Evolutionary conservation across 2,329 filamentous ascomycete genomes (phyloP).

Genomic region (Pseudopyrenochaeta lycopersici): DNA sequence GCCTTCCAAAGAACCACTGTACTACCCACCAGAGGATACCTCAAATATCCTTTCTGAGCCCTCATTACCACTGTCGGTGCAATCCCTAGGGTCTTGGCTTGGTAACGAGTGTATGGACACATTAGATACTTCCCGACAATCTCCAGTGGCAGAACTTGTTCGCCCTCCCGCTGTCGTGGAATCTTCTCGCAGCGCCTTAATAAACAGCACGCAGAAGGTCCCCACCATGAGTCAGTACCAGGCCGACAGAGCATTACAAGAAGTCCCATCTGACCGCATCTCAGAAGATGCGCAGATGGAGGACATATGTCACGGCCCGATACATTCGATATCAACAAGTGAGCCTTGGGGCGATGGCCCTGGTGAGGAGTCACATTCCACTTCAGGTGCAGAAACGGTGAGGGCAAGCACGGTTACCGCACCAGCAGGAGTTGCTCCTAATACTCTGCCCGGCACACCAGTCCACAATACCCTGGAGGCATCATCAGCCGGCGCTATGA

Average conservation of each 20-base stretch:
- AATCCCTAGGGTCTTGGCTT: constrained; percentile 25
- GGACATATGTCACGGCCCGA: constrained; percentile 24
- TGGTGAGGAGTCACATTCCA: constrained; percentile 41
- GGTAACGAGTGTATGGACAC: constrained; percentile 24
- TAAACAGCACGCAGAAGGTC: constrained; percentile 54
- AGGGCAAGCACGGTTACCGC: constrained; percentile 27
- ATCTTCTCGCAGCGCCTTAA: constrained; percentile 50
- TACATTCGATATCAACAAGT: constrained; percentile 8
- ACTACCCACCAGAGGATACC: constrained; percentile 17
- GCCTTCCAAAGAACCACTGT: constrained; percentile 28
- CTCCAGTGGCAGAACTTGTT: constrained; percentile 5
- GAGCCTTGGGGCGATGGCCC: constrained; percentile 52
- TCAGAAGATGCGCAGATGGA: constrained; percentile 34
- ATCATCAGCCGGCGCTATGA: constrained; percentile 14
- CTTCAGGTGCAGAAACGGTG: constrained; percentile 31
- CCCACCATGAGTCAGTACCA: constrained; percentile 41
- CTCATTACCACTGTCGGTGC: constrained; percentile 25
- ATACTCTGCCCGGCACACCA: constrained; percentile 13
- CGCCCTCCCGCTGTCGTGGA: constrained; percentile 34
- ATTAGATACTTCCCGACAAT: constrained; percentile 23
- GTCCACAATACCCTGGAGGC: constrained; percentile 6
- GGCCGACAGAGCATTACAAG: constrained; percentile 8
- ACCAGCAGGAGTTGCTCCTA: constrained; percentile 8
- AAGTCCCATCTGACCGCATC: constrained; percentile 12
- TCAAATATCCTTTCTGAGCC: constrained; percentile 23